These are phyloP conservation scores for Penicillium soppii DNA, from an alignment of 495 filamentous ascomycete genomes.

Conservation along the genomic window DNA sequence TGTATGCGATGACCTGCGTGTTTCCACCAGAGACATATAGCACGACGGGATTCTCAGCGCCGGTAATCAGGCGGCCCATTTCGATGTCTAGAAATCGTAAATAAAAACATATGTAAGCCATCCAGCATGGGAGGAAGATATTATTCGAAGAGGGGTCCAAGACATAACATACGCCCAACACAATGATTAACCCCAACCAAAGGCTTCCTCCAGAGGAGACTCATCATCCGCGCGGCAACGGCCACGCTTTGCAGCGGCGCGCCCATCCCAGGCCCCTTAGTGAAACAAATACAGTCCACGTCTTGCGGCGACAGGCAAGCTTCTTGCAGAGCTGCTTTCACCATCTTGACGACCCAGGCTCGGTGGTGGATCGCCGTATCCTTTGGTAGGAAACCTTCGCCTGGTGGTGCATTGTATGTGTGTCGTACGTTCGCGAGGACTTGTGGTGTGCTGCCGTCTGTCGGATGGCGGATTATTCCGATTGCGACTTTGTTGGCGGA, in stretches of 20 bases:
- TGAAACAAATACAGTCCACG: constrained; percentile 92
- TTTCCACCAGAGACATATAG: constrained; percentile 96
- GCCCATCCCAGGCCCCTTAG: constrained; percentile 94
- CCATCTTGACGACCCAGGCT: constrained; percentile 73
- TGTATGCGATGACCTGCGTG: constrained; percentile 97
- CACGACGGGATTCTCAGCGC: constrained; percentile 87
- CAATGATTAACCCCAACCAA: constrained; percentile 96
- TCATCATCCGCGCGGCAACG: constrained; percentile 77
- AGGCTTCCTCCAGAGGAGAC: constrained; percentile 80
- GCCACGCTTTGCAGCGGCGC: constrained; percentile 89
- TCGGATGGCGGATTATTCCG: constrained; percentile 83
- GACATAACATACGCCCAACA: constrained; percentile 83
- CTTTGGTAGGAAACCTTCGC: constrained; percentile 93
- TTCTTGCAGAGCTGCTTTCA: constrained; percentile 71
- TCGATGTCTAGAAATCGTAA: constrained; percentile 66
- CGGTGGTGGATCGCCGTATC: constrained; percentile 94
- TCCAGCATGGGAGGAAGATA: no score
- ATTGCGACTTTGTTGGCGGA: no score
- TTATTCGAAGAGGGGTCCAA: no score
- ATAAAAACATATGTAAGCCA: no score
- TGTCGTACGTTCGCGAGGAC: constrained; percentile 94
- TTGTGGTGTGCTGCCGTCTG: constrained; percentile 57
- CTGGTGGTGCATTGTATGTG: constrained; percentile 88
- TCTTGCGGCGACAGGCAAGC: constrained; percentile 62
- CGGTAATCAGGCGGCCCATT: constrained; percentile 94